Percentiles rank a stretch among this genome's conserved stretches.
Conservation (phyloP, 179 eudicot genomes). For the Beta lomatogona region DNA sequence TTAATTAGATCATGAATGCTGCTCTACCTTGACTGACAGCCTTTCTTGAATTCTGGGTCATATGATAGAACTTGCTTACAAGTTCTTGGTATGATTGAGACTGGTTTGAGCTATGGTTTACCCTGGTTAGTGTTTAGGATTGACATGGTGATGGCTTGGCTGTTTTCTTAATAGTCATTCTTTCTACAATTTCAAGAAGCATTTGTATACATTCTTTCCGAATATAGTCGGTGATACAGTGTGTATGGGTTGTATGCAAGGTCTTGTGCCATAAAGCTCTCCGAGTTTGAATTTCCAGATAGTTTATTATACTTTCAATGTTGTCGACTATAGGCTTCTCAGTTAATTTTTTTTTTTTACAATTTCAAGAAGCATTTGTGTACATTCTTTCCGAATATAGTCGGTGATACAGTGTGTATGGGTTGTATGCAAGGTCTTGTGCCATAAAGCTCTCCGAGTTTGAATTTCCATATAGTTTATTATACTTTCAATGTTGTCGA, state of each 20-base stretch:
- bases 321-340: background rate
- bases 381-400: background rate
- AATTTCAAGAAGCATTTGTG: background rate
- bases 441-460: background rate
- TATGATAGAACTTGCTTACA: background rate
- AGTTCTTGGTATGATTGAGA: background rate
- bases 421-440: background rate
- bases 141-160: background rate
- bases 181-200: background rate
- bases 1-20: background rate
- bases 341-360: too few relatives aligned
- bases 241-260: background rate
- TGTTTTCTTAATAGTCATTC: background rate
- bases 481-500: background rate
- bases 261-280: background rate
- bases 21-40: background rate
- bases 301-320: background rate
- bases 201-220: background rate
- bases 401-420: background rate
- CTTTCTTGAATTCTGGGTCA: constrained; percentile 1
- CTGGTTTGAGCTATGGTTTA: background rate
- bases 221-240: background rate
- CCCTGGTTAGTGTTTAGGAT: background rate
- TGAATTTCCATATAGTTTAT: background rate
- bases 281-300: background rate